These are phyloP conservation scores for Trichoderma sp. DNA, from an alignment of 2,329 filamentous ascomycete species.

Conservation along the genomic window DNA sequence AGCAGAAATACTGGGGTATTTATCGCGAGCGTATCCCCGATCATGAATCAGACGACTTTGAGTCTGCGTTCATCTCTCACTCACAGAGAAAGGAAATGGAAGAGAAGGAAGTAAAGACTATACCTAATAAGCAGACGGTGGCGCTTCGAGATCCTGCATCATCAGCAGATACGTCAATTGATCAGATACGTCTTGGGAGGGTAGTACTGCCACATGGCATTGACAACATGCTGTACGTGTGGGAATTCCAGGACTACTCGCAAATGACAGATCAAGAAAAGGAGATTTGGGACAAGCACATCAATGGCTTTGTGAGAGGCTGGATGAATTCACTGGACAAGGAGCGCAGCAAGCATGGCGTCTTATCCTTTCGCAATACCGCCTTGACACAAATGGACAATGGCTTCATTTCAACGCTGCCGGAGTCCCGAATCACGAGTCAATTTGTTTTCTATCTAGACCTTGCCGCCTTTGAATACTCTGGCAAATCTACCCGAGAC, in stretches of 20 bases:
- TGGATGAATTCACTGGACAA: not conserved
- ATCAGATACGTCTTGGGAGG: not conserved
- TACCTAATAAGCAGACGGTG: not conserved
- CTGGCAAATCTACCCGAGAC: not conserved
- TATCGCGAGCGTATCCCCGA: not conserved
- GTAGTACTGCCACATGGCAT: not conserved
- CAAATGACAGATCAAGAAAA: not conserved
- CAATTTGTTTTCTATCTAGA: not conserved
- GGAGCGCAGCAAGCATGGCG: conserved; percentile 3
- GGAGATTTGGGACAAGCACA: not conserved
- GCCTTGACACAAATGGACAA: not conserved
- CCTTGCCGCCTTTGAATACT: not conserved
- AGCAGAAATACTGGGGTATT: conserved; percentile 1
- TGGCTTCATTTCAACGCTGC: not conserved
- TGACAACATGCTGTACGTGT: not conserved
- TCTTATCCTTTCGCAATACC: not conserved
- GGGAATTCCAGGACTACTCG: not conserved
- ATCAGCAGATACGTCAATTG: not conserved
- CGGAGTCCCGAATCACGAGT: not conserved
- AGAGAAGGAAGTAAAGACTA: not conserved
- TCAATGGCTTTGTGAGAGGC: not conserved
- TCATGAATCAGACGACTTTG: not conserved
- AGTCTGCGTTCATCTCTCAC: not conserved
- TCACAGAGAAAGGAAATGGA: not conserved
- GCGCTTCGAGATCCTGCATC: not conserved